phyloP scores from a whole-genome alignment of 2,329 filamentous ascomycete genomes.

The Fusarium illudens region DNA sequence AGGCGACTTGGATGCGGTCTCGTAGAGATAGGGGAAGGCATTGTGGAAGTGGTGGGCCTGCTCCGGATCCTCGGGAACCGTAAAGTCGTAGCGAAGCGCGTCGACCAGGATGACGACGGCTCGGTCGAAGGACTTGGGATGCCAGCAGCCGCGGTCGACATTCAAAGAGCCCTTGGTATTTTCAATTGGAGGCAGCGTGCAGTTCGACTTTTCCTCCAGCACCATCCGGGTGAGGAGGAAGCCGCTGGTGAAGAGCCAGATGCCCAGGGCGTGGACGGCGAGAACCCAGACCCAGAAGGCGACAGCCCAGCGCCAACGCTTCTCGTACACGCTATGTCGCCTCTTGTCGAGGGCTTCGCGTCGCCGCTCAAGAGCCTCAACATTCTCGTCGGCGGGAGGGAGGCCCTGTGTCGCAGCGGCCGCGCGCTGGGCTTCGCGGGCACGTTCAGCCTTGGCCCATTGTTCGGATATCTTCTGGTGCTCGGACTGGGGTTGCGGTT shows the following conservation, averaged over 20 bases:
- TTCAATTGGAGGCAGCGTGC: conserved; percentile 72
- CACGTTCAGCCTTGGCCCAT: conserved; percentile 62
- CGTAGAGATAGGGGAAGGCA: conserved; percentile 85
- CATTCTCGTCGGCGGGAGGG: conserved; percentile 45
- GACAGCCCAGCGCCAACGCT: conserved; percentile 65
- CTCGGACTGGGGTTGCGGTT: conserved; percentile 48
- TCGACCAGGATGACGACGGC: conserved; percentile 92
- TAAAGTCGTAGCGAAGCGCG: conserved; percentile 96
- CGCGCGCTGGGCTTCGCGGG: conserved; percentile 55
- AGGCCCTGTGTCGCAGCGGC: conserved; percentile 42
- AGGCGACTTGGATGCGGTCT: conserved; percentile 77
- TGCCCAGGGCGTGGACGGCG: conserved; percentile 78
- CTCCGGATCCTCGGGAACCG: conserved; percentile 71
- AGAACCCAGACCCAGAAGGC: conserved; percentile 76
- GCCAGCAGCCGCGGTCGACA: conserved; percentile 83
- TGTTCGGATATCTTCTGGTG: conserved; percentile 63
- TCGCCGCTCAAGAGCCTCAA: conserved; percentile 54
- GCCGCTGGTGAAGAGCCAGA: conserved; percentile 92
- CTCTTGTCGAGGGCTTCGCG: conserved; percentile 58
- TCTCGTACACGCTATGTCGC: conserved; percentile 60
- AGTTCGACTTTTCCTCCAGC: conserved; percentile 78
- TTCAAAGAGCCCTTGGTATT: conserved; percentile 51
- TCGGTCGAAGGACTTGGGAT: conserved; percentile 91
- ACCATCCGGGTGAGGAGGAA: conserved; percentile 90
- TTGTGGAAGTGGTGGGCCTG: conserved; percentile 74